Evolutionary conservation across 805 yeast species (phyloP).

Genomic region (Lipomyces kockii): DNA sequence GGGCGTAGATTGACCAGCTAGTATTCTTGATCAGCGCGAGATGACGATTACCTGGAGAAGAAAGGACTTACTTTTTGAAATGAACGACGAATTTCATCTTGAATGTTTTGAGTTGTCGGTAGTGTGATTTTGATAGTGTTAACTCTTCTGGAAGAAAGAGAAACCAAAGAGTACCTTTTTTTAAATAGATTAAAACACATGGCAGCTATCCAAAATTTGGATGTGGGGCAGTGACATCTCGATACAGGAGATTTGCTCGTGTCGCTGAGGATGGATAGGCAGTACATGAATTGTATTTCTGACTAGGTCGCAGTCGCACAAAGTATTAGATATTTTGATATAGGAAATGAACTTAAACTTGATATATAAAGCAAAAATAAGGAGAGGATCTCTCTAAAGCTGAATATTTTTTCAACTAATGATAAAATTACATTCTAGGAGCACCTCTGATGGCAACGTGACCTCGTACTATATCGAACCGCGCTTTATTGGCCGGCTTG

Average conservation of each 20-base stretch:
- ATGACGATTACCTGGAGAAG: not conserved
- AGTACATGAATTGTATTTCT: too few species aligned
- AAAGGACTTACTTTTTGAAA: conserved; percentile 19
- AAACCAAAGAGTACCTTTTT: not conserved
- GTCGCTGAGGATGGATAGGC: too few species aligned
- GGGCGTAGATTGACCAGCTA: conserved; percentile 70
- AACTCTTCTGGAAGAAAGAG: not conserved
- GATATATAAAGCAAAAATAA: too few species aligned
- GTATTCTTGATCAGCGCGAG: not conserved
- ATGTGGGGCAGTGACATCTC: not conserved
- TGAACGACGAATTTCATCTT: conserved; percentile 22
- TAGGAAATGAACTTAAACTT: too few species aligned
- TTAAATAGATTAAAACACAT: not conserved
- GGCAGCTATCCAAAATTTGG: not conserved
- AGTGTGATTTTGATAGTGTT: not conserved
- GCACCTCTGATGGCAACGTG: too few species aligned
- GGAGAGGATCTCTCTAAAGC: too few species aligned
- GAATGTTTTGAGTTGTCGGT: not conserved
- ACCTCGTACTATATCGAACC: too few species aligned
- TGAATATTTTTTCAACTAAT: too few species aligned
- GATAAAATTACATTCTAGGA: too few species aligned
- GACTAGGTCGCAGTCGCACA: too few species aligned
- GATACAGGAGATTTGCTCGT: not conserved
- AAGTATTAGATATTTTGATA: too few species aligned
- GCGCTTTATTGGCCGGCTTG: too few species aligned